phyloP scores from a whole-genome alignment of 768 basidiomycete species.

The Psilocybe sp. region DNA sequence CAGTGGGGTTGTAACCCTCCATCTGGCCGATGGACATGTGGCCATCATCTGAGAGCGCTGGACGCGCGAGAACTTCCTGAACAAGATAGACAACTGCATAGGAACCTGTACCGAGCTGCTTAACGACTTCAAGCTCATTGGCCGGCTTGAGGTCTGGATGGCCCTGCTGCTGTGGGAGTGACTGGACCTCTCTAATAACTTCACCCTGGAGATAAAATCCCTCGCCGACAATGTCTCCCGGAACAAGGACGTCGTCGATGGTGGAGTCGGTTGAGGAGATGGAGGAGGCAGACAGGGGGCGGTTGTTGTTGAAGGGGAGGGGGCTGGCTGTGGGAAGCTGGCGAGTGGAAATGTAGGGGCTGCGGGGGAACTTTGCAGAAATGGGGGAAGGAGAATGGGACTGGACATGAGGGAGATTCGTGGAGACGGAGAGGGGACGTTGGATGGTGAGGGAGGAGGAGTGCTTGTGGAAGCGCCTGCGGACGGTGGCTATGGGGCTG shows the following conservation, averaged over 20 bases:
- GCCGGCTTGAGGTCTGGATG: slow-evolving; percentile 44
- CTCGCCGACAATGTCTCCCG: slow-evolving; percentile 73
- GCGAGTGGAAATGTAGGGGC: slow-evolving; percentile 37
- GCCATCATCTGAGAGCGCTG: slow-evolving; percentile 48
- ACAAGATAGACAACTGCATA: slow-evolving; percentile 96
- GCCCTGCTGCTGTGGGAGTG: slow-evolving; percentile 31
- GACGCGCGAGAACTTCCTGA: slow-evolving; percentile 59
- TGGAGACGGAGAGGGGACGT: slow-evolving; percentile 17
- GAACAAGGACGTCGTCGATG: slow-evolving; percentile 62
- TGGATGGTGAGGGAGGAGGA: too few relatives aligned
- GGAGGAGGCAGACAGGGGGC: slow-evolving; percentile 23
- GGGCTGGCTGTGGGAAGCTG: slow-evolving; percentile 27
- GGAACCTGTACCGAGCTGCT: slow-evolving; percentile 82
- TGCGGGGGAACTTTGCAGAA: slow-evolving; percentile 33
- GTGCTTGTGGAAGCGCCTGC: too few relatives aligned
- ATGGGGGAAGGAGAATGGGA: slow-evolving; percentile 33
- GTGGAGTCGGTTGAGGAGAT: slow-evolving; percentile 36
- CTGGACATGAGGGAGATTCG: slow-evolving; percentile 33
- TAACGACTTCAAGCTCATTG: slow-evolving; percentile 77
- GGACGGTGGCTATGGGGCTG: too few relatives aligned
- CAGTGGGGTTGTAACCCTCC: slow-evolving; percentile 44
- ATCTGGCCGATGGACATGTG: slow-evolving; percentile 58
- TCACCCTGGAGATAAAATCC: slow-evolving; percentile 68
- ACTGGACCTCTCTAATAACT: slow-evolving; percentile 49
- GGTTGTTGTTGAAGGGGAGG: slow-evolving; percentile 23